A percentile compares a stretch with the other conserved stretches of the same genome.
These are phyloP conservation scores for Harrya chromipes DNA, from an alignment of 768 basidiomycete species.

Conservation along the genomic window DNA sequence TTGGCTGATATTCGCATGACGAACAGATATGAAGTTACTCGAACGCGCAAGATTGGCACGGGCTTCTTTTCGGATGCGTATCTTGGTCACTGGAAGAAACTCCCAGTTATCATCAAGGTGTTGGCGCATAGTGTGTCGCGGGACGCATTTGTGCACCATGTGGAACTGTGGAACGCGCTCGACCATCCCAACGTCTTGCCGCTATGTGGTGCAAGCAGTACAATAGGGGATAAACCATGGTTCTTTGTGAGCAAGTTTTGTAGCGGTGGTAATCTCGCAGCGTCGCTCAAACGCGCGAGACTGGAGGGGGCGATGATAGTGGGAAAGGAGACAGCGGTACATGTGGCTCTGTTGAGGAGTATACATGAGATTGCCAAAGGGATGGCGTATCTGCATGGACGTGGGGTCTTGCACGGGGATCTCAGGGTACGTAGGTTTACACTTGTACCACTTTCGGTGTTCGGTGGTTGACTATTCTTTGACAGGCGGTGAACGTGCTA, in stretches of 20 bases:
- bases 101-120: constrained; percentile 70
- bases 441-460: not conserved
- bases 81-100: constrained; percentile 67
- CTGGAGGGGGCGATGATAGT: not conserved
- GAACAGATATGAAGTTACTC: constrained; percentile 68
- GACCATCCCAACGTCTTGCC: constrained; percentile 68
- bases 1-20: not conserved
- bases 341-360: constrained; percentile 49
- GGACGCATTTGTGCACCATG: constrained; percentile 65
- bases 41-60: constrained; percentile 62
- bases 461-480: not conserved
- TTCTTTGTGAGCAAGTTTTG: constrained; percentile 78
- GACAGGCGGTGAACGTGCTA: constrained; percentile 71
- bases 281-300: constrained; percentile 45
- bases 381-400: constrained; percentile 74
- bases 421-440: constrained; percentile 53
- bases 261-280: constrained; percentile 59
- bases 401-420: constrained; percentile 74
- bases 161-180: constrained; percentile 69
- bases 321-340: not conserved
- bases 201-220: constrained; percentile 75
- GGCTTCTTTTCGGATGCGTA: constrained; percentile 81
- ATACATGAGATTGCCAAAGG: constrained; percentile 76
- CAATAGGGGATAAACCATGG: constrained; percentile 67
- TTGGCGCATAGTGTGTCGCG: constrained; percentile 58